Percentiles rank a stretch among this genome's conserved stretches.
These are phyloP conservation scores for Cucurbita ficifolia DNA, from an alignment of 306 rosid species.

Conservation along the genomic window DNA sequence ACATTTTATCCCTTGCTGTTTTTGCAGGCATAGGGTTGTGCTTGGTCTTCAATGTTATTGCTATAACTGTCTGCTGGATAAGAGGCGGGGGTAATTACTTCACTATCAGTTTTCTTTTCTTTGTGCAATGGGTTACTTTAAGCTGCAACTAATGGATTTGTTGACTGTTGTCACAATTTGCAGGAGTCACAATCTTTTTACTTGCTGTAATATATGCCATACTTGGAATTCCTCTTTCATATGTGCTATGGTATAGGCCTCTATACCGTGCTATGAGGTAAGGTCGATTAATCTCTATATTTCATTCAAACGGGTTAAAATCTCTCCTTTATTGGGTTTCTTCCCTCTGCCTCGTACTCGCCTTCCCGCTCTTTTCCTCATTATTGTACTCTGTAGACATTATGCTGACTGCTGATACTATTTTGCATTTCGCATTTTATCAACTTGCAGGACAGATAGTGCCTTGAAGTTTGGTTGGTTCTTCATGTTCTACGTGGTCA, in stretches of 20 bases:
- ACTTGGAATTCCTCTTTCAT: conserved; percentile 84
- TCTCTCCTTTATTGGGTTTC: background rate
- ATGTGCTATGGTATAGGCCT: conserved; percentile 95
- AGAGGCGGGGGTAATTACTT: conserved; percentile 78
- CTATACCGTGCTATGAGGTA: conserved; percentile 98
- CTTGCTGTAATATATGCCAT: conserved; percentile 86
- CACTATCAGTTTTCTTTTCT: background rate
- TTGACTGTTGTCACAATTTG: conserved; percentile 17
- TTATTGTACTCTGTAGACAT: background rate
- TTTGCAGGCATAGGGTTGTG: conserved; percentile 83
- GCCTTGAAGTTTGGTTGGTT: conserved; percentile 93
- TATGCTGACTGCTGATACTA: background rate
- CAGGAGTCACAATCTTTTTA: conserved; percentile 87
- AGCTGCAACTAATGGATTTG: background rate
- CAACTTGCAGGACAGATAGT: conserved; percentile 81
- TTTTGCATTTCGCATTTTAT: conserved; percentile 3
- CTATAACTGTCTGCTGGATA: conserved; percentile 70
- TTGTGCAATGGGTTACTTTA: background rate
- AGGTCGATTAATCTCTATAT: background rate
- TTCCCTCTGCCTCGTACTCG: background rate
- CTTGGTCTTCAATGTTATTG: conserved; percentile 66
- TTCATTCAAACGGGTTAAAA: background rate
- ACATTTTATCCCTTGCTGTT: background rate
- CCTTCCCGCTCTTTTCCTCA: background rate
- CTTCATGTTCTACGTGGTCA: conserved; percentile 86